phyloP scores from a whole-genome alignment of 495 filamentous ascomycete genomes.

The Lasiosphaeria miniovina region DNA sequence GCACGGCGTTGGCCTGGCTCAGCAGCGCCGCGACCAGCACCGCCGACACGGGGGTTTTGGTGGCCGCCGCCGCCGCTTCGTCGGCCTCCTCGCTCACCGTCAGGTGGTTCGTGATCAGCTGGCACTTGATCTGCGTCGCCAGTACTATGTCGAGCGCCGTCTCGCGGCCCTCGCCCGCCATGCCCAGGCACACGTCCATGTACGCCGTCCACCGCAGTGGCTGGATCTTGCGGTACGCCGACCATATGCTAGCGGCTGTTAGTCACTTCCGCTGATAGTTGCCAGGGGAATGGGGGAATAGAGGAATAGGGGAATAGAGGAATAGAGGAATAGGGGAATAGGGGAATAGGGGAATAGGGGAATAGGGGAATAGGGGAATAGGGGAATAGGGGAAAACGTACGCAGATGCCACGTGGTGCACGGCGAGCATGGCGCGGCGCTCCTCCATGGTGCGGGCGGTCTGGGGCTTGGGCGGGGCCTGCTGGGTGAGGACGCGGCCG shows the following conservation, averaged over 20 bases:
- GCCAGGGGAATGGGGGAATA: no score
- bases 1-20: slow-evolving; percentile 17
- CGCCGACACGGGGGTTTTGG: slow-evolving; percentile 2
- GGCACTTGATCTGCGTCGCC: slow-evolving; percentile 1
- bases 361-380: background rate
- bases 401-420: background rate
- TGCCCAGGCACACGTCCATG: background rate
- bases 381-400: background rate
- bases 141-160: background rate
- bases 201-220: background rate
- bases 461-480: background rate
- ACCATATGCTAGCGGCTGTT: background rate
- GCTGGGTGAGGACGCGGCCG: background rate
- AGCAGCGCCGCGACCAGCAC: slow-evolving; percentile 13
- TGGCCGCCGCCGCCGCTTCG: background rate
- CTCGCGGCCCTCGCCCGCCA: background rate
- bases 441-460: background rate
- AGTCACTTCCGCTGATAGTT: background rate
- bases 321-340: no score
- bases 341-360: background rate
- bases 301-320: background rate
- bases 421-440: background rate
- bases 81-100: background rate
- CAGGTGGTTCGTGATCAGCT: slow-evolving; percentile 5
- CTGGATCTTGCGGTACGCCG: background rate